Conservation (phyloP, 2,329 filamentous ascomycete genomes). For the Massarina eburnea region DNA sequence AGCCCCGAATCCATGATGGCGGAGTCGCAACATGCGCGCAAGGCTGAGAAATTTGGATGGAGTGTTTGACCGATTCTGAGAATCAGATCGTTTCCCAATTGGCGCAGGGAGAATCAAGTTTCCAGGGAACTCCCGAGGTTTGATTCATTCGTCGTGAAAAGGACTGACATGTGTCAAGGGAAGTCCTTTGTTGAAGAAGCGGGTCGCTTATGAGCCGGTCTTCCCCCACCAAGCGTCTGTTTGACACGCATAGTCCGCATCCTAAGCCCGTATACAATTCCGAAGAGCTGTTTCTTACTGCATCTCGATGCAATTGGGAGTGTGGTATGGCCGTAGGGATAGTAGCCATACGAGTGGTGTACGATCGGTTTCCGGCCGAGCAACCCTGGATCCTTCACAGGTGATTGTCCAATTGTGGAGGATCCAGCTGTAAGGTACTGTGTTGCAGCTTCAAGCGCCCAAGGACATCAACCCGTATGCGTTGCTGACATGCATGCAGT, state of each 20-base stretch:
- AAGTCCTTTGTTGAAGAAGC: conserved; percentile 1
- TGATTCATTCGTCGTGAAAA: not conserved
- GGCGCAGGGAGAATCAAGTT: not conserved
- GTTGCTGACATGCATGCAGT: conserved; percentile 7
- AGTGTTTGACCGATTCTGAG: not conserved
- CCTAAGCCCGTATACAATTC: conserved; percentile 7
- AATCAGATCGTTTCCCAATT: not conserved
- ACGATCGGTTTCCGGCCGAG: not conserved
- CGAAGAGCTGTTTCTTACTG: conserved; percentile 4
- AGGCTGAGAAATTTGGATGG: not conserved
- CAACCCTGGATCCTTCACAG: too few relatives aligned
- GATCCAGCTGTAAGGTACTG: not conserved
- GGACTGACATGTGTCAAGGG: conserved; percentile 4
- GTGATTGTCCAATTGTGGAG: not conserved
- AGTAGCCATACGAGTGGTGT: not conserved
- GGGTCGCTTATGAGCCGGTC: conserved; percentile 9
- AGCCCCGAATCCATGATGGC: conserved; percentile 28
- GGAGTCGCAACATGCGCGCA: not conserved
- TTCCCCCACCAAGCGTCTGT: conserved; percentile 2
- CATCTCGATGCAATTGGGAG: conserved; percentile 6
- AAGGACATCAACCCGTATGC: conserved; percentile 2
- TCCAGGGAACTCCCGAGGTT: not conserved
- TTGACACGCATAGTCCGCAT: conserved; percentile 5
- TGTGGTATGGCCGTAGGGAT: not conserved
- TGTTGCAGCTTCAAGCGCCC: not conserved